Conservation (phyloP, 441 rosid species). For the Sinapis alba region DNA sequence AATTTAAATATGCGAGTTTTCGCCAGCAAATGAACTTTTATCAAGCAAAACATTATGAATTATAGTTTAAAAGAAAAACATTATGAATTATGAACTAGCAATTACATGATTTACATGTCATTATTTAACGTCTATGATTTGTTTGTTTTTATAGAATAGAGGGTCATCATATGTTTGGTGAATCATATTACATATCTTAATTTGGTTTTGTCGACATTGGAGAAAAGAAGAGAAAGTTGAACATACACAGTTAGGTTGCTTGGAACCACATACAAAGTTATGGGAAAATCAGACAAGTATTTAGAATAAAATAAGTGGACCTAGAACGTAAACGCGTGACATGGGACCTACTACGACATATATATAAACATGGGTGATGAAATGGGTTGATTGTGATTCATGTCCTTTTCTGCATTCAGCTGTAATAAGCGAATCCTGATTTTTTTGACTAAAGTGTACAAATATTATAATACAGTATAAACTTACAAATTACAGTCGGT, state of each 20-base stretch:
- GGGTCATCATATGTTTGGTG: constrained; percentile 31
- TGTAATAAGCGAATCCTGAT: constrained; percentile 4
- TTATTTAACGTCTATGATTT: background rate
- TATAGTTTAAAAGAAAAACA: too few relatives aligned
- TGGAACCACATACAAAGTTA: constrained; percentile 36
- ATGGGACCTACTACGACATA: constrained; percentile 29
- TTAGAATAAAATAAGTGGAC: constrained; percentile 6
- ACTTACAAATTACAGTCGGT: constrained; percentile 2
- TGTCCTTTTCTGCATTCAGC: constrained; percentile 39
- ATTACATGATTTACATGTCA: background rate
- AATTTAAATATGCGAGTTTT: background rate
- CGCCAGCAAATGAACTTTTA: background rate
- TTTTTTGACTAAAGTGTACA: background rate
- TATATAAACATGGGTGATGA: constrained; percentile 33
- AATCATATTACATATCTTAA: constrained; percentile 21
- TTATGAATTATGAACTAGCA: background rate
- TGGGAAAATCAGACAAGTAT: constrained; percentile 31
- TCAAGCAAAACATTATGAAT: background rate
- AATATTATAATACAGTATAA: background rate
- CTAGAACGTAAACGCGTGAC: constrained; percentile 34
- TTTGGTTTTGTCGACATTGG: constrained; percentile 20
- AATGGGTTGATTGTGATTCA: constrained; percentile 36
- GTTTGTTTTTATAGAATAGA: background rate
- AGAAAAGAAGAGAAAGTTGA: constrained; percentile 3
- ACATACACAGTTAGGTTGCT: constrained; percentile 21